Base-by-base conservation (phyloP, 441 rosid species). In the Pelargonium citronellum region DNA sequence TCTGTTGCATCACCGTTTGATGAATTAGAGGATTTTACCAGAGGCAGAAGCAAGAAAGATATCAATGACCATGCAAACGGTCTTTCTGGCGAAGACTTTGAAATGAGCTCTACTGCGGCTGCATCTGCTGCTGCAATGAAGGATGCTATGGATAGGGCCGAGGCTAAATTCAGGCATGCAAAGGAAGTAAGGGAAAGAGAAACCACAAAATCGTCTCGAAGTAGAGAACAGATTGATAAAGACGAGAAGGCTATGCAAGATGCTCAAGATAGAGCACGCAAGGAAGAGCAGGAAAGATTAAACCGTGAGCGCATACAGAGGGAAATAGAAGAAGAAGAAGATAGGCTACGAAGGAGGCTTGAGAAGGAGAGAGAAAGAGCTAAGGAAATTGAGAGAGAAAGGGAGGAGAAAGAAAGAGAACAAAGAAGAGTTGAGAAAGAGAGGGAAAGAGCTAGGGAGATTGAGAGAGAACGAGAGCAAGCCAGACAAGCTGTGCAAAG, bases 91-190 rank as follows among this genome's bases (percentile, higher is more conserved):
- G 92, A 87, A 30, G 95, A 53, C 15, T 53, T 53, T n/a, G 60
- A 53, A 13, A 15, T 53, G 60, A 53, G 87, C 74, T 67, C 78
- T 47, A 93, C 83, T 11, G 74, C 81, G 61, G 75, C 73, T 66
- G 85, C 89, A 34, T 81, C 76, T 78, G 87, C 92, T 66, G 91
- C 96, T 47, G 96, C 95, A 44, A 88, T 89, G 94, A 91, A 91
- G 80, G 93, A 85, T 75, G 98, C 98, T 69, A 89, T 94, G 97
- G 97, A 91, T 73, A 94, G 87, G 84, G 98, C 97, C 41, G 91
- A 90, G 83, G 93, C 91, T 9, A 91, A 91, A 83, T 85, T 94
- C 80, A 87, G 87, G 79, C 97, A 91, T 75, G 92, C 87, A 46
- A 88, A 77, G 77, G 92, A 81, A 78, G 86, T 84, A 87, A 85